Evolutionary conservation across 495 filamentous ascomycete species (phyloP).

Genomic region (Daldinia loculata): DNA sequence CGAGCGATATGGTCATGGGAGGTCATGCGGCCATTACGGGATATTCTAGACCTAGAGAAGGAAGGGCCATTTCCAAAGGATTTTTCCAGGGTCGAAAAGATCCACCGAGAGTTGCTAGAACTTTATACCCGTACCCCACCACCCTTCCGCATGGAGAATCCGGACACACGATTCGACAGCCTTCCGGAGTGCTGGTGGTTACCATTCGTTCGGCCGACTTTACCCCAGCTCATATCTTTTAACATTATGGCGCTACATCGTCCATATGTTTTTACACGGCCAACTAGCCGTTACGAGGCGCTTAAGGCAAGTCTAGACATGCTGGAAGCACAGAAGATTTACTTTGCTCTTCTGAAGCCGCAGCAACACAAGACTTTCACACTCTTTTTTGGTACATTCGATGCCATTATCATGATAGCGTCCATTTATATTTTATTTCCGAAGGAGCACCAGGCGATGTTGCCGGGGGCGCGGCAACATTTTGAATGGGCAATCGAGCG

Average conservation of each 20-base stretch:
- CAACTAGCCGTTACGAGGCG: constrained; percentile 59
- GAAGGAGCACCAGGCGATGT: constrained; percentile 53
- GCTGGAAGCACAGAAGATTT: constrained; percentile 61
- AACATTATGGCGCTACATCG: constrained; percentile 69
- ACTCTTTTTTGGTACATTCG: constrained; percentile 67
- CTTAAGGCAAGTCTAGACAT: constrained; percentile 64
- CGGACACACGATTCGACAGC: constrained; percentile 64
- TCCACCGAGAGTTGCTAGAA: constrained; percentile 60
- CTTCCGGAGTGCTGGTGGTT: constrained; percentile 63
- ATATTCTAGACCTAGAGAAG: constrained; percentile 58
- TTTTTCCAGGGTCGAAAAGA: constrained; percentile 61
- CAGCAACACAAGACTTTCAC: constrained; percentile 64
- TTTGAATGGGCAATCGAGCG: constrained; percentile 63
- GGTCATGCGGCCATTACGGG: constrained; percentile 46
- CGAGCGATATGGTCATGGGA: constrained; percentile 50
- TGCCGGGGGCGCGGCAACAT: constrained; percentile 56
- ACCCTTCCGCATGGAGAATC: constrained; percentile 60
- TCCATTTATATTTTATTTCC: constrained; percentile 66
- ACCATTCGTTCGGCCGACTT: constrained; percentile 53
- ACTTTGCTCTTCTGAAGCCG: constrained; percentile 59
- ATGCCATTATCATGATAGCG: constrained; percentile 67
- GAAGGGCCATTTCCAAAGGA: constrained; percentile 62
- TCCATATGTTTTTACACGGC: constrained; percentile 68
- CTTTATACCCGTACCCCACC: constrained; percentile 60
- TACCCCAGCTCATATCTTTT: constrained; percentile 60